phyloP scores from a whole-genome alignment of 1,284 basidiomycete species.

The Cryptococcus sp. region DNA sequence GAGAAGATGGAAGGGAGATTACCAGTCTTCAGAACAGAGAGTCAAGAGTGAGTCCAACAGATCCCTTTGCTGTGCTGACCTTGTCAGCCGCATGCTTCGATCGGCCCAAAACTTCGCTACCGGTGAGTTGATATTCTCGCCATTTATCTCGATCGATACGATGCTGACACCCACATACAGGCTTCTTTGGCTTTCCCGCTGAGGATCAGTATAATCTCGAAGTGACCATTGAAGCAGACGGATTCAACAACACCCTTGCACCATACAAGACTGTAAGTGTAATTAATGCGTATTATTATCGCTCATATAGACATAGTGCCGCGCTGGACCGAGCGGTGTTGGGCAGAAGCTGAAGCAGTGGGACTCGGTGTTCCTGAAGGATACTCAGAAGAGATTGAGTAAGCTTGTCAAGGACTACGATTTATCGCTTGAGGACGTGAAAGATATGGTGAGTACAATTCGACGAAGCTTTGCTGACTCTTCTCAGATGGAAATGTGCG shows the following conservation, averaged over 20 bases:
- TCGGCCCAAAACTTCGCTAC: conserved; percentile 56
- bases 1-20: conserved; percentile 49
- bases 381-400: conserved; percentile 67
- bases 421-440: conserved; percentile 68
- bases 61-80: background rate
- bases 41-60: conserved; percentile 47
- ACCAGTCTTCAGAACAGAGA: conserved; percentile 55
- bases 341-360: conserved; percentile 56
- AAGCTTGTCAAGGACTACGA: conserved; percentile 65
- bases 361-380: conserved; percentile 69
- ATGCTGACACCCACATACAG: conserved; percentile 16
- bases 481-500: conserved; percentile 56
- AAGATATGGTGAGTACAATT: conserved; percentile 54
- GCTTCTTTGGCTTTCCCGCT: conserved; percentile 54
- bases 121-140: conserved; percentile 24
- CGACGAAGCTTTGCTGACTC: conserved; percentile 57
- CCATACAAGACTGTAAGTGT: conserved; percentile 52
- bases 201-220: conserved; percentile 54
- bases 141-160: background rate
- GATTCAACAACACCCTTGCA: conserved; percentile 57
- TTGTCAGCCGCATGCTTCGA: conserved; percentile 53
- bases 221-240: conserved; percentile 53
- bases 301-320: conserved; percentile 12
- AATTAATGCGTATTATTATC: background rate
- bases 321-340: conserved; percentile 7